Conservation (phyloP, 176 grass and related monocot genomes). For the Hordeum marinum region DNA sequence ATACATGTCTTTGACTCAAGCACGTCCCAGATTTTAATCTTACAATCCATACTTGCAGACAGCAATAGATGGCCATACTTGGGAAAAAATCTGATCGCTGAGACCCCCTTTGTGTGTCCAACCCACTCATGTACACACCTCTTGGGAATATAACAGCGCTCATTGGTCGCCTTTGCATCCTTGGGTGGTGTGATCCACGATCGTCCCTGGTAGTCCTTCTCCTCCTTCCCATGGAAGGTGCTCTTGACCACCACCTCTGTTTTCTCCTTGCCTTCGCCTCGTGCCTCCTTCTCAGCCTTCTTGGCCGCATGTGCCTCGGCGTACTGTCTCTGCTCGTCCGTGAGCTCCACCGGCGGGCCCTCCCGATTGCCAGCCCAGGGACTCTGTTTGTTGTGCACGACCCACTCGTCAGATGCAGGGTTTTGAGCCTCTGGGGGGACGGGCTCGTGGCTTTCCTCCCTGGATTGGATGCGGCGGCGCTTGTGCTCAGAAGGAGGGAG, state of each 20-base stretch:
- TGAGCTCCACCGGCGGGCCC: conserved; percentile 57
- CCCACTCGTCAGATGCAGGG: conserved; percentile 79
- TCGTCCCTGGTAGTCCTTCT: conserved; percentile 91
- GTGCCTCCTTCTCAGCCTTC: conserved; percentile 97
- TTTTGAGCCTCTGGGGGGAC: conserved; percentile 38
- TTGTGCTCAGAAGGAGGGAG: conserved; percentile 88
- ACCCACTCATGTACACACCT: conserved; percentile 94
- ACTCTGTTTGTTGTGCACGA: conserved; percentile 79
- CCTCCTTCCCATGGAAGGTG: conserved; percentile 94
- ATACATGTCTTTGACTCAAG: conserved; percentile 76
- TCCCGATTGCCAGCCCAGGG: conserved; percentile 96
- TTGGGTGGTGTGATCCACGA: conserved; percentile 95
- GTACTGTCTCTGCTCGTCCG: conserved; percentile 92
- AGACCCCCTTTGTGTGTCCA: conserved; percentile 95
- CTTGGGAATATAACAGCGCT: conserved; percentile 96
- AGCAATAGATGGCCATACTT: conserved; percentile 83
- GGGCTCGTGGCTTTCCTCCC: conserved; percentile 33
- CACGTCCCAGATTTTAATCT: conserved; percentile 98
- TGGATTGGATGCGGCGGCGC: conserved; percentile 75
- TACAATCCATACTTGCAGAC: conserved; percentile 96
- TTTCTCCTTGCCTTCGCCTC: conserved; percentile 61
- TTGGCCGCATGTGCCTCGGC: conserved; percentile 81
- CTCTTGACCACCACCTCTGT: conserved; percentile 66
- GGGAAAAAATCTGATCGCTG: conserved; percentile 83
- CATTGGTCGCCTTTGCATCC: conserved; percentile 78